These are phyloP conservation scores for Scedosporium dehoogii DNA, from an alignment of 2,329 filamentous ascomycete species.

Conservation along the genomic window DNA sequence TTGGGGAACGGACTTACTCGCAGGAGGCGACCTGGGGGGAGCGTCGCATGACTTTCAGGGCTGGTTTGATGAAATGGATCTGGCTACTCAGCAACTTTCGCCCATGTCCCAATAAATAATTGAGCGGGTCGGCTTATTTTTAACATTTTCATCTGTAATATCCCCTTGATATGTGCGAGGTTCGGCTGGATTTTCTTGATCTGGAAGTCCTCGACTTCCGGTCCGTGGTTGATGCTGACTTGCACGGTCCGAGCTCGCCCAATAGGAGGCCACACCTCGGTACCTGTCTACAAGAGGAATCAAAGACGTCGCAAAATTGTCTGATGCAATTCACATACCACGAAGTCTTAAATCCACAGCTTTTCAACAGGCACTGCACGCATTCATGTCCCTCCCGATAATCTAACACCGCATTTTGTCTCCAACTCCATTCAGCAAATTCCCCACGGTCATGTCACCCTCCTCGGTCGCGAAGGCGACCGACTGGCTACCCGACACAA, in stretches of 20 bases:
- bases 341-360: too few relatives aligned
- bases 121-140: not conserved
- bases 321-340: too few relatives aligned
- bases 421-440: not conserved
- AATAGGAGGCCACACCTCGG: not conserved
- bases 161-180: not conserved
- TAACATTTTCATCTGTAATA: not conserved
- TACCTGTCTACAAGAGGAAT: too few relatives aligned
- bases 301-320: too few relatives aligned
- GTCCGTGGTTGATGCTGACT: too few relatives aligned
- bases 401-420: not conserved
- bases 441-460: not conserved
- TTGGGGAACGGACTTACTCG: not conserved
- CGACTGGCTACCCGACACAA: not conserved
- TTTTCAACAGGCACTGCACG: not conserved
- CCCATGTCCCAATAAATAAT: not conserved
- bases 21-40: not conserved
- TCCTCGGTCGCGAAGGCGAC: not conserved
- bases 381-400: not conserved
- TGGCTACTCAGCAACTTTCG: not conserved
- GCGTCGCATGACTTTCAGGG: conserved; percentile 1
- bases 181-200: too few relatives aligned
- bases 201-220: too few relatives aligned
- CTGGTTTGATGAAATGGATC: conserved; percentile 2
- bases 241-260: not conserved